Percentiles rank a stretch among this genome's conserved stretches.
These are phyloP conservation scores for Xylaria digitata DNA, from an alignment of 2,329 filamentous ascomycete genomes.

Conservation along the genomic window DNA sequence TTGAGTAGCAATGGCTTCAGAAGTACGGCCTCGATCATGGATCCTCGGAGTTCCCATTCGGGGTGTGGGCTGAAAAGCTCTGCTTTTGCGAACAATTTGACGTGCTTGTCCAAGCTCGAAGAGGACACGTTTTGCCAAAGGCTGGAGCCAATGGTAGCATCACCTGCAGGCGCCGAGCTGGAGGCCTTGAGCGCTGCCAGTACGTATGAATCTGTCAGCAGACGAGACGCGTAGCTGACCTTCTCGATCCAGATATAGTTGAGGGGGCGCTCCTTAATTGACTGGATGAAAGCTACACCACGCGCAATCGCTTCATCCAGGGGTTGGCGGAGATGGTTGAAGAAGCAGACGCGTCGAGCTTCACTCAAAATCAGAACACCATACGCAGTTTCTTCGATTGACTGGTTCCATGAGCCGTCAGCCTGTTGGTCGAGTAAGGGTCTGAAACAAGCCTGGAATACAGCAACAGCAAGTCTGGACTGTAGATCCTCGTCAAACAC, in stretches of 20 bases:
- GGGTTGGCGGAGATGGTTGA: slow-evolving; percentile 37
- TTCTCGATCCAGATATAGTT: slow-evolving; percentile 45
- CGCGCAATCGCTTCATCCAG: slow-evolving; percentile 34
- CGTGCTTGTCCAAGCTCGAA: slow-evolving; percentile 30
- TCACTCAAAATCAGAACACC: slow-evolving; percentile 39
- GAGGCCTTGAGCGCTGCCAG: slow-evolving; percentile 38
- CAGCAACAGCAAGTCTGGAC: slow-evolving; percentile 32
- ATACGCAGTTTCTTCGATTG: slow-evolving; percentile 40
- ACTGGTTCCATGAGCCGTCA: slow-evolving; percentile 40
- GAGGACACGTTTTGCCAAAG: slow-evolving; percentile 31
- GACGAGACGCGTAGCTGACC: slow-evolving; percentile 40
- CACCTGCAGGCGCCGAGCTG: slow-evolving; percentile 9
- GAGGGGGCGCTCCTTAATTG: slow-evolving; percentile 28
- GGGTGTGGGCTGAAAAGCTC: slow-evolving; percentile 35
- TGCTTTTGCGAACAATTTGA: slow-evolving; percentile 38
- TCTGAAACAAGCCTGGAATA: slow-evolving; percentile 40
- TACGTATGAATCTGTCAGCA: slow-evolving; percentile 40
- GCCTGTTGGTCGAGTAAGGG: slow-evolving; percentile 35
- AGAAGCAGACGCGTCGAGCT: slow-evolving; percentile 37
- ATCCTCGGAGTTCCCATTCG: slow-evolving; percentile 39
- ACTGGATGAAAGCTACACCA: slow-evolving; percentile 36
- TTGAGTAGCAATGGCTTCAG: slow-evolving; percentile 37
- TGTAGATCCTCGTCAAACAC: slow-evolving; percentile 38
- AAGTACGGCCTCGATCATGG: slow-evolving; percentile 38
- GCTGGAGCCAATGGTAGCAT: slow-evolving; percentile 32